Evolutionary conservation across 345 rosid species (phyloP).

Genomic region (Salix udensis): DNA sequence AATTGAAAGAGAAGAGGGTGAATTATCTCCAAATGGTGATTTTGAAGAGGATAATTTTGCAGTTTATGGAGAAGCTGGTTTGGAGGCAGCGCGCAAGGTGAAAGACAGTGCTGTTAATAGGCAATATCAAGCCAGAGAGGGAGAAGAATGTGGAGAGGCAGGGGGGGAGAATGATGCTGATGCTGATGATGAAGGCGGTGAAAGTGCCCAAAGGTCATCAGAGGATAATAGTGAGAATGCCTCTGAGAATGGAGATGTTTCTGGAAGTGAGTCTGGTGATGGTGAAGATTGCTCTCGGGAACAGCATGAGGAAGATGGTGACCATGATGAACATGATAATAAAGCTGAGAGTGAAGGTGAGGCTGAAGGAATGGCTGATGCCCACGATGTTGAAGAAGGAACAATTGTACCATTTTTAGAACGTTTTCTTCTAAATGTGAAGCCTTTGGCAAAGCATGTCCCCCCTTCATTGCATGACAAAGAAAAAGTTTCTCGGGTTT

Average conservation of each 20-base stretch:
- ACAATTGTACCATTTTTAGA: constrained; percentile 59
- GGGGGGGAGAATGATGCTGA: constrained; percentile 69
- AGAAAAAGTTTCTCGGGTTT: constrained; percentile 54
- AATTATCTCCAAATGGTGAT: constrained; percentile 90
- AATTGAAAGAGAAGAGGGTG: constrained; percentile 97
- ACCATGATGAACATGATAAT: constrained; percentile 57
- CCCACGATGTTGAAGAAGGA: constrained; percentile 69
- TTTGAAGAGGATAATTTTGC: constrained; percentile 87
- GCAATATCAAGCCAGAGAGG: constrained; percentile 43
- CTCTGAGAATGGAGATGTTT: constrained; percentile 85
- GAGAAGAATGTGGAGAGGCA: constrained; percentile 49
- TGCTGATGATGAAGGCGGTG: constrained; percentile 84
- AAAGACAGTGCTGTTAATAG: constrained; percentile 50
- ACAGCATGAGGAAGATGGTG: constrained; percentile 73
- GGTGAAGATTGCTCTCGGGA: constrained; percentile 79
- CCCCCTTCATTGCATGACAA: constrained; percentile 43
- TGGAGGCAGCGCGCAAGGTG: constrained; percentile 48
- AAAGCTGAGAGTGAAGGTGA: constrained; percentile 95
- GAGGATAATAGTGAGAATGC: constrained; percentile 84
- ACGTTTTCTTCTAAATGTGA: constrained; percentile 57
- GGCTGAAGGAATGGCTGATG: constrained; percentile 82
- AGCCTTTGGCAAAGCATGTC: constrained; percentile 84
- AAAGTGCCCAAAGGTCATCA: constrained; percentile 77
- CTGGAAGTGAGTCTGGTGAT: constrained; percentile 82
- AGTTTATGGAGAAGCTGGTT: constrained; percentile 56